Percentiles rank a stretch among this genome's conserved stretches.
Evolutionary conservation across 1,284 basidiomycete genomes (phyloP).

Genomic region (Moesziomyces aphidis): DNA sequence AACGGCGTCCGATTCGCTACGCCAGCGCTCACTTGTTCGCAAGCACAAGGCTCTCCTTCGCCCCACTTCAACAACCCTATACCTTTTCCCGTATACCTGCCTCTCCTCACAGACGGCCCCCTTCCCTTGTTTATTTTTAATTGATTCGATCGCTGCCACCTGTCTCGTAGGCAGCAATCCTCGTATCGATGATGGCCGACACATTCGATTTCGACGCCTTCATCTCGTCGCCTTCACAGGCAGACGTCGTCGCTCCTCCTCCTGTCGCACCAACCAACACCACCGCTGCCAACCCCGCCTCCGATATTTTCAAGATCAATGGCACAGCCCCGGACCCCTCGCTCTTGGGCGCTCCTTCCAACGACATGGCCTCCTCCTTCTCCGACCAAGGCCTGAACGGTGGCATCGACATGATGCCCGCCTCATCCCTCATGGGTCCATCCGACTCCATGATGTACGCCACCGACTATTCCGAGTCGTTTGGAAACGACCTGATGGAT

Average conservation of each 20-base stretch:
- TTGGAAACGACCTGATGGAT: conserved; percentile 23
- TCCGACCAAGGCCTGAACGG: conserved; percentile 32
- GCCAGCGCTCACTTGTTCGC: conserved; percentile 36
- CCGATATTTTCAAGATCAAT: conserved; percentile 11
- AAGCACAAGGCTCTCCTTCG: not conserved
- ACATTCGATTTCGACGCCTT: conserved; percentile 57
- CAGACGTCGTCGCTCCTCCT: conserved; percentile 11
- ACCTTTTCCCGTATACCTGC: conserved; percentile 18
- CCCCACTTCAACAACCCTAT: conserved; percentile 1
- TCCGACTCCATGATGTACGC: conserved; percentile 39
- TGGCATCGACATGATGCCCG: conserved; percentile 35
- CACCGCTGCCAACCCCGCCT: not conserved
- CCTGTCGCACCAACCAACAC: conserved; percentile 11
- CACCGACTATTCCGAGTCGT: conserved; percentile 34
- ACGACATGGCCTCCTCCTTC: conserved; percentile 34
- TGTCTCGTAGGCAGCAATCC: conserved; percentile 7
- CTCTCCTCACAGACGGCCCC: conserved; percentile 2
- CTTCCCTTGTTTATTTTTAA: not conserved
- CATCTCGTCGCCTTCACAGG: conserved; percentile 50
- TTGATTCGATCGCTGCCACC: conserved; percentile 9
- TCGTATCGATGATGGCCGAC: conserved; percentile 36
- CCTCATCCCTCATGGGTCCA: conserved; percentile 34
- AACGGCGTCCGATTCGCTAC: conserved; percentile 52
- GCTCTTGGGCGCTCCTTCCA: conserved; percentile 14
- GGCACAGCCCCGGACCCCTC: conserved; percentile 1